These are phyloP conservation scores for Aspergillus pseudoterreus DNA, from an alignment of 2,329 filamentous ascomycete species.

Conservation along the genomic window DNA sequence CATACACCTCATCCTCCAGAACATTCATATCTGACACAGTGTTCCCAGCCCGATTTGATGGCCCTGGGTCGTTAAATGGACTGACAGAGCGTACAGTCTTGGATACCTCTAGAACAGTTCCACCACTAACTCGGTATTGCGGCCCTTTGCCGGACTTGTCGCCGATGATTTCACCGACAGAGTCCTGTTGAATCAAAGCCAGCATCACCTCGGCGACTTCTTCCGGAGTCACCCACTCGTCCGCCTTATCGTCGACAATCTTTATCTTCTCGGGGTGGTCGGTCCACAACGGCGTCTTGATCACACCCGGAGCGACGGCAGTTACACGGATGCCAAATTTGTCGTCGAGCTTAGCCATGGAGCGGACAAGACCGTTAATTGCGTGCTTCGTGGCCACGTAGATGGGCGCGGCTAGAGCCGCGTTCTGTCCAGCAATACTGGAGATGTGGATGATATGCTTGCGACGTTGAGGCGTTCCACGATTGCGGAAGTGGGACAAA, in stretches of 20 bases:
- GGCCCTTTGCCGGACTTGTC: constrained; percentile 26
- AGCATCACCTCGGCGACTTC: constrained; percentile 60
- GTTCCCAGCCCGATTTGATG: constrained; percentile 44
- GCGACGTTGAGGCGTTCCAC: constrained; percentile 25
- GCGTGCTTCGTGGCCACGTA: constrained; percentile 50
- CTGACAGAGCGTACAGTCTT: constrained; percentile 51
- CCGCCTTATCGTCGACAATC: constrained; percentile 45
- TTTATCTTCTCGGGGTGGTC: constrained; percentile 59
- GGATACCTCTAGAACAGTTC: constrained; percentile 55
- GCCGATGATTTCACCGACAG: constrained; percentile 35
- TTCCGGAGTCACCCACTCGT: constrained; percentile 59
- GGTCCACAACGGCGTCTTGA: constrained; percentile 60
- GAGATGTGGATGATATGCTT: constrained; percentile 49
- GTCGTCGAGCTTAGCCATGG: constrained; percentile 47
- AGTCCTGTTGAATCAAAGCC: constrained; percentile 49
- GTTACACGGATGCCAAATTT: constrained; percentile 54
- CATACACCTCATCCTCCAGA: constrained; percentile 49
- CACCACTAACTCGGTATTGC: constrained; percentile 41
- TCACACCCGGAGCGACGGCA: constrained; percentile 57
- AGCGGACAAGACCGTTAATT: constrained; percentile 48
- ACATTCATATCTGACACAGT: constrained; percentile 41
- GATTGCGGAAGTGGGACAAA: constrained; percentile 45
- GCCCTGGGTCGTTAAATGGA: constrained; percentile 53
- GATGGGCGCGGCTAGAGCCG: constrained; percentile 39
- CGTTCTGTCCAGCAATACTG: constrained; percentile 44